Evolutionary conservation across 2,329 filamentous ascomycete genomes (phyloP).

Genomic region (Diplodia mutila): DNA sequence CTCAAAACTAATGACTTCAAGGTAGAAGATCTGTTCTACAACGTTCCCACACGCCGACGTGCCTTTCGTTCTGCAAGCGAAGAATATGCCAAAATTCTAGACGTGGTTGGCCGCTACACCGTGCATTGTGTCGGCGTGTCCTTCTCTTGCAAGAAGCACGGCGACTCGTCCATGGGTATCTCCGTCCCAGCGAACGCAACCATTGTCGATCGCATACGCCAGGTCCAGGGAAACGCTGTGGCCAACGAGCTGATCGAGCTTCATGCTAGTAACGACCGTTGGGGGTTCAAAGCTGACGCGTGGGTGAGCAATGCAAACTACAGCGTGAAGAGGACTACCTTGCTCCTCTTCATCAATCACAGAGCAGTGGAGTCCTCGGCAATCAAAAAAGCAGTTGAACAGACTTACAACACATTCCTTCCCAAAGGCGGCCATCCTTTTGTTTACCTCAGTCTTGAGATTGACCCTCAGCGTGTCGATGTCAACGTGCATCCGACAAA

Average conservation of each 20-base stretch:
- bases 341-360: slow-evolving; percentile 96
- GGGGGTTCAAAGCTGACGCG: slow-evolving; percentile 81
- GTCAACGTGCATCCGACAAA: slow-evolving; percentile 99
- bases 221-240: slow-evolving; percentile 81
- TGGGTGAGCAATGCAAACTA: slow-evolving; percentile 94
- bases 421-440: slow-evolving; percentile 96
- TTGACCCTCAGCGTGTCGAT: slow-evolving; percentile 89
- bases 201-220: slow-evolving; percentile 81
- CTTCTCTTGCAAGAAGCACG: slow-evolving; percentile 96
- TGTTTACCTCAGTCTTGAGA: slow-evolving; percentile 87
- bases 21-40: slow-evolving; percentile 97
- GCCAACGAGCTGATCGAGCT: slow-evolving; percentile 88
- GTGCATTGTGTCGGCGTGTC: slow-evolving; percentile 89
- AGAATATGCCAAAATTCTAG: slow-evolving; percentile 97
- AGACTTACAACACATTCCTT: slow-evolving; percentile 83
- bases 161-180: slow-evolving; percentile 81
- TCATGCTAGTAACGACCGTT: slow-evolving; percentile 70
- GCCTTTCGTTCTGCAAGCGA: slow-evolving; percentile 92
- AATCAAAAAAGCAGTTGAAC: slow-evolving; percentile 88
- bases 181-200: slow-evolving; percentile 75
- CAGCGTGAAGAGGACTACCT: slow-evolving; percentile 82
- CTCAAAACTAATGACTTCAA: slow-evolving; percentile 34
- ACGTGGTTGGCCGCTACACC: slow-evolving; percentile 90
- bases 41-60: slow-evolving; percentile 81
- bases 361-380: slow-evolving; percentile 86